Evolutionary conservation across 345 rosid species (phyloP).

Genomic region (Abelmoschus esculentus): DNA sequence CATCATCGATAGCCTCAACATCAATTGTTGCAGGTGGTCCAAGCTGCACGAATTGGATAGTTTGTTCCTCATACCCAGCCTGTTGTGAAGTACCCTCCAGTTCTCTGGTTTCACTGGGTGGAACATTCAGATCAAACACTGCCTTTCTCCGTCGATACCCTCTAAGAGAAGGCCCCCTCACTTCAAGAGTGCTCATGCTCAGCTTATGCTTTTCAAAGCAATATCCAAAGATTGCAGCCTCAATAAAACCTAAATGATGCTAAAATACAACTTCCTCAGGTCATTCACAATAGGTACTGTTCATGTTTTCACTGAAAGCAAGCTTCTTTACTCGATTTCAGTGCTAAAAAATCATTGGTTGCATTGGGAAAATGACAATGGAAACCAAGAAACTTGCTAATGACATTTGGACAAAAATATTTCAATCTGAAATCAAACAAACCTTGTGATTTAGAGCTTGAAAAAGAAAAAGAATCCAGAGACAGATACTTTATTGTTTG

Average conservation of each 20-base stretch:
- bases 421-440: no score
- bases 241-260: background rate
- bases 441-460: no score
- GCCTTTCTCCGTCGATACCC: slow-evolving; percentile 51
- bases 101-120: slow-evolving; percentile 45
- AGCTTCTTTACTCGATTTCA: background rate
- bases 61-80: slow-evolving; percentile 15
- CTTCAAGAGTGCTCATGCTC: slow-evolving; percentile 39
- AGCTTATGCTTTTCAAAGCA: background rate
- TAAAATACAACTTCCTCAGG: background rate
- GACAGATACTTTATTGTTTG: no score
- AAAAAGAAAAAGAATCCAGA: no score
- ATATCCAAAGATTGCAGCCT: background rate
- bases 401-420: background rate
- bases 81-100: slow-evolving; percentile 50
- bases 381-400: background rate
- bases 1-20: slow-evolving; percentile 79
- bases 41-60: slow-evolving; percentile 24
- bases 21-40: slow-evolving; percentile 38
- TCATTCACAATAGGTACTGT: background rate
- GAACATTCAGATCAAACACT: slow-evolving; percentile 39
- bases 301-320: background rate
- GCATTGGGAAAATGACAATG: no score
- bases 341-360: background rate
- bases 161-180: slow-evolving; percentile 31